Evolutionary conservation across 1,139 yeast genomes (phyloP), one percentile per base, ranked within the genome.

Genomic region (Wickerhamomyces sp.): DNA sequence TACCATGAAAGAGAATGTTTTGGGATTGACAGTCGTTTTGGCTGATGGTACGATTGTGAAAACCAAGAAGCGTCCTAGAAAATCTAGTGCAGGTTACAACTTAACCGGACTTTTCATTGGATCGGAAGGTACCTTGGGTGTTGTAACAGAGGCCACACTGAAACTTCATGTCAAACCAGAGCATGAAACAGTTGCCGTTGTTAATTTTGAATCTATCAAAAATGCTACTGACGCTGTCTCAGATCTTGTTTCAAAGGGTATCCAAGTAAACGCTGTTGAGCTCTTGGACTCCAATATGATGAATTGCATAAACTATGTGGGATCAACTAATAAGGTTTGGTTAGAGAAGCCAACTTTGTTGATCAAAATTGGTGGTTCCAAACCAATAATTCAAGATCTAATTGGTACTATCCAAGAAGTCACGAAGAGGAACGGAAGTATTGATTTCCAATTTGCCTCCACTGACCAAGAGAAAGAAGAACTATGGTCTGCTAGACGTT

Each of bases 81-180:
- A 84, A 52, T 72, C 88, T 0, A 68, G 85, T 43, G 93, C 93
- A 3, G 93, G 93, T 7, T 83, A 83, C 54, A 81, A 81, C 50
- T 59, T 79, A 44, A 79, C 78, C 40, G 75, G 78, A 12, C 54
- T 83, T 41, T 78, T 83, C 50, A 65, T 78, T 38, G 93, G 93
- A 0, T 69, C 79, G 43, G 91, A 83, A 54, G 93, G 93, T 13
- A 83, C 93, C 0, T 59, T 83, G 36, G 91, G 91, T 12, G 64
- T 83, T 16, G 75, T 83, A 26, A 81, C 89, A 3, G 89, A 82
- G 49, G 82, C 82, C 4, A 81, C 88, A 1, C 61, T 83, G 32
- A 79, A 75, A 48, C 61, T 83, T 29, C 75, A 78, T 46, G 86
- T 79, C 5, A 71, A 70, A 39, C 88, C 91, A 1, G 68, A 66